Conservation (phyloP, 2,329 filamentous ascomycete species). For the Byssothecium circinans region DNA sequence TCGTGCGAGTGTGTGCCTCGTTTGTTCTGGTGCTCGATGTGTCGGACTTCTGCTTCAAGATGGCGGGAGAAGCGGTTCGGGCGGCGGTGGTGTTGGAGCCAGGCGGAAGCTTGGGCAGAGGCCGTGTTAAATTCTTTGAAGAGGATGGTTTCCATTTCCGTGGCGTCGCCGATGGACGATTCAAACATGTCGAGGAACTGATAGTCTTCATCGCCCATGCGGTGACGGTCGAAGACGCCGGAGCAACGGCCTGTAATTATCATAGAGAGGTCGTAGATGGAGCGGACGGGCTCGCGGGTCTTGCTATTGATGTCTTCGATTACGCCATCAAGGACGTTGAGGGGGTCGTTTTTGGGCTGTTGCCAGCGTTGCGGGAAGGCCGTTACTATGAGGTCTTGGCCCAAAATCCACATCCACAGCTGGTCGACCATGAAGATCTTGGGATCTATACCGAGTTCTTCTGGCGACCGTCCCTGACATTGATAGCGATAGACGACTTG, state of each 20-base stretch:
- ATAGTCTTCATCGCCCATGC: conserved; percentile 60
- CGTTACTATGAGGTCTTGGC: conserved; percentile 61
- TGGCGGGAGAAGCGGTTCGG: conserved; percentile 40
- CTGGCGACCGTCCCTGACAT: conserved; percentile 32
- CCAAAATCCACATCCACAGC: conserved; percentile 66
- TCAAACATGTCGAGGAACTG: conserved; percentile 71
- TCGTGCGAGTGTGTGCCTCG: conserved; percentile 30
- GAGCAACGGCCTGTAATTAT: conserved; percentile 63
- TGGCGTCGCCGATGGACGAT: conserved; percentile 58
- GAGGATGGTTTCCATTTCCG: conserved; percentile 56
- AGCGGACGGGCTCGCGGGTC: conserved; percentile 60
- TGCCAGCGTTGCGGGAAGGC: conserved; percentile 62
- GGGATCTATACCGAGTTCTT: conserved; percentile 47
- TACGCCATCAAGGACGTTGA: conserved; percentile 65
- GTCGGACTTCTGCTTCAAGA: conserved; percentile 38
- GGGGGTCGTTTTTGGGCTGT: conserved; percentile 62
- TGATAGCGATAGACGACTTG: conserved; percentile 67
- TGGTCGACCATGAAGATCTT: conserved; percentile 72
- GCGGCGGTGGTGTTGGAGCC: conserved; percentile 56
- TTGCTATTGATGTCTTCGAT: conserved; percentile 69
- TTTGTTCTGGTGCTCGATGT: conserved; percentile 34
- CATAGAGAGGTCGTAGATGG: conserved; percentile 64
- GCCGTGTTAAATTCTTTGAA: conserved; percentile 64
- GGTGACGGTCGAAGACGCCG: conserved; percentile 63
- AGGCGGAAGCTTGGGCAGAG: conserved; percentile 58